Evolutionary conservation across 257 asterid genomes (phyloP).

Genomic region (Solanum phureja): DNA sequence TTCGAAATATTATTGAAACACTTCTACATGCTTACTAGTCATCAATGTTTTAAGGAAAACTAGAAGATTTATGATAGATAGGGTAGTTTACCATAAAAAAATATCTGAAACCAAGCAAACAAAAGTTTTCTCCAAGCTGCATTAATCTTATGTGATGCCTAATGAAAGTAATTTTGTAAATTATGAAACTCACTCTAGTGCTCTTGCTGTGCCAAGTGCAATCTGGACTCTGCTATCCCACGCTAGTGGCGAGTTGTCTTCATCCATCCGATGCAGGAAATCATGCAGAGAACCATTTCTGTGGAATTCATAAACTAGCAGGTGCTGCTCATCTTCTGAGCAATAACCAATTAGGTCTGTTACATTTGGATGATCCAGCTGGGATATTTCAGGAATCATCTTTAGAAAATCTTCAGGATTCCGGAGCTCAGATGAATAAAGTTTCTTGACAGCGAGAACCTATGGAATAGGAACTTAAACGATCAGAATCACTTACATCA

Average conservation of each 20-base stretch:
- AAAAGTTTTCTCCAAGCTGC: neutral
- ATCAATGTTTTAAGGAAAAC: no score
- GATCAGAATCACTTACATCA: neutral
- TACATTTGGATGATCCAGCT: conserved; percentile 71
- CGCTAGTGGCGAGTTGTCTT: conserved; percentile 49
- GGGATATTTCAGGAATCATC: conserved; percentile 59
- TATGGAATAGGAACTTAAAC: conserved; percentile 3
- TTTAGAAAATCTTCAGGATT: conserved; percentile 62
- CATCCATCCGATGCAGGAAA: conserved; percentile 61
- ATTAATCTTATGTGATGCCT: neutral
- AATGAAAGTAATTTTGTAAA: neutral
- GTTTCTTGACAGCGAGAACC: conserved; percentile 89
- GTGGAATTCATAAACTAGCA: conserved; percentile 69
- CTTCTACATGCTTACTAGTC: no score
- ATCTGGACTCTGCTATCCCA: conserved; percentile 91
- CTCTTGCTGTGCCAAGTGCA: conserved; percentile 94
- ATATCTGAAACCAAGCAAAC: neutral
- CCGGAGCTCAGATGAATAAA: conserved; percentile 51
- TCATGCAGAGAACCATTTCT: conserved; percentile 76
- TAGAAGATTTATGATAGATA: neutral
- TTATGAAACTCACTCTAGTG: conserved; percentile 59
- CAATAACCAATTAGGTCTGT: conserved; percentile 84
- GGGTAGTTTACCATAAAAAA: neutral
- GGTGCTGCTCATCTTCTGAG: conserved; percentile 77
- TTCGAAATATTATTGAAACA: neutral